Conservation (phyloP, 2,329 filamentous ascomycete genomes). For the Diplocarpon rosae region DNA sequence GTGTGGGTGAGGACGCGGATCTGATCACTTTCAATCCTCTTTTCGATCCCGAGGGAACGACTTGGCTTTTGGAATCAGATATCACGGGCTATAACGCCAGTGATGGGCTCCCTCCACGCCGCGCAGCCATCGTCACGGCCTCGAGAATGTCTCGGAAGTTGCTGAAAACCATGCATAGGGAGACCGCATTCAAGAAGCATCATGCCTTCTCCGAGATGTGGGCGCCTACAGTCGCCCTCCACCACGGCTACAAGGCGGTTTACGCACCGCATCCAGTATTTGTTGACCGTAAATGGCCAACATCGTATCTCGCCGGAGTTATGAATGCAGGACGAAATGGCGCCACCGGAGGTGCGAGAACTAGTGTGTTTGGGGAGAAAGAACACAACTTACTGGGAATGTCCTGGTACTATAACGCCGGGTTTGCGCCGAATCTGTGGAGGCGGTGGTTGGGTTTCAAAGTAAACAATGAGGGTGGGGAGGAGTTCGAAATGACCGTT, state of each 20-base stretch:
- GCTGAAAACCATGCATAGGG: slow-evolving; percentile 78
- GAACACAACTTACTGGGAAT: slow-evolving; percentile 83
- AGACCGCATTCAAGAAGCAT: slow-evolving; percentile 75
- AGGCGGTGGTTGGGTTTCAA: slow-evolving; percentile 75
- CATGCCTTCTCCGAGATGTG: slow-evolving; percentile 96
- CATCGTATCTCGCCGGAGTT: slow-evolving; percentile 61
- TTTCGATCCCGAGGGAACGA: slow-evolving; percentile 80
- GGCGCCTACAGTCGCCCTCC: slow-evolving; percentile 76
- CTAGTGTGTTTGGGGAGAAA: slow-evolving; percentile 67
- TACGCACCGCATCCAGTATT: slow-evolving; percentile 84
- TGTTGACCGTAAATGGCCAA: slow-evolving; percentile 78
- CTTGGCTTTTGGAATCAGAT: slow-evolving; percentile 71
- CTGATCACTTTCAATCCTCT: slow-evolving; percentile 86
- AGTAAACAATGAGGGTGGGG: slow-evolving; percentile 68
- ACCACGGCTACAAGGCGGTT: slow-evolving; percentile 88
- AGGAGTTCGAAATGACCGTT: slow-evolving; percentile 57
- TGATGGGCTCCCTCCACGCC: slow-evolving; percentile 54
- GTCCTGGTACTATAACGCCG: slow-evolving; percentile 85
- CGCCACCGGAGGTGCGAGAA: slow-evolving; percentile 60
- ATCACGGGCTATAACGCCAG: slow-evolving; percentile 73
- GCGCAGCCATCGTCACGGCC: slow-evolving; percentile 81
- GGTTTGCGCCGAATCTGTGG: slow-evolving; percentile 74
- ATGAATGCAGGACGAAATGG: slow-evolving; percentile 74
- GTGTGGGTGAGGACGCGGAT: slow-evolving; percentile 82
- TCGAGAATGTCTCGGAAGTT: slow-evolving; percentile 73